Evolutionary conservation across 2,329 filamentous ascomycete genomes (phyloP).

Genomic region (Phaeomoniella chlamydospora): DNA sequence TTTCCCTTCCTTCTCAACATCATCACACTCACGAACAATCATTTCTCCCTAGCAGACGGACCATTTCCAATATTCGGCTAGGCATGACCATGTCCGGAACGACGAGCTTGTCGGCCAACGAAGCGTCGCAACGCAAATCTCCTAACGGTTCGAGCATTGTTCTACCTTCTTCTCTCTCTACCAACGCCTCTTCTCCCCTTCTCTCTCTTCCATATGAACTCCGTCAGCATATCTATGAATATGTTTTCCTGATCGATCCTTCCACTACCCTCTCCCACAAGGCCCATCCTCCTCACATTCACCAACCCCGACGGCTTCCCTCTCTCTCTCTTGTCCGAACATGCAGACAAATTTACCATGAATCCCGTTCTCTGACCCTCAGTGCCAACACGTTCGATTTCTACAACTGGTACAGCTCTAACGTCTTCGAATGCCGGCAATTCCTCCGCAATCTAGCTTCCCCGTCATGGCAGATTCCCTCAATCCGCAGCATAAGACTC

Average conservation of each 20-base stretch:
- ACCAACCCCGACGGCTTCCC: no score
- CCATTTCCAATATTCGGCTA: neutral
- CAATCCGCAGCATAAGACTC: neutral
- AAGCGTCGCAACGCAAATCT: no score
- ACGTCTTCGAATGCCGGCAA: neutral
- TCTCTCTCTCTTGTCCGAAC: neutral
- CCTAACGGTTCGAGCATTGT: no score
- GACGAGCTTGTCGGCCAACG: neutral
- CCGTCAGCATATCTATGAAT: neutral
- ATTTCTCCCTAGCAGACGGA: neutral
- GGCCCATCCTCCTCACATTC: no score
- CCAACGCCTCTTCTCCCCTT: neutral
- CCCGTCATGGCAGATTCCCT: neutral
- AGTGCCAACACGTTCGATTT: neutral
- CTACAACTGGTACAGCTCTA: neutral
- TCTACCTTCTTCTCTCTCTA: neutral
- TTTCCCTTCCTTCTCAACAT: neutral
- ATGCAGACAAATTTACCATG: slow-evolving; percentile 1
- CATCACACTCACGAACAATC: neutral
- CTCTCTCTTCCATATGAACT: neutral
- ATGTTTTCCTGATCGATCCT: neutral
- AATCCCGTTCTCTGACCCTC: neutral
- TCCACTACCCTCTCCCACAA: no score
- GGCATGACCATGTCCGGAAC: neutral
- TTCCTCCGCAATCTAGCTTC: slow-evolving; percentile 1